Evolutionary conservation across 1,139 yeast species (phyloP).

Genomic region (Kluyveromyces marxianus): DNA sequence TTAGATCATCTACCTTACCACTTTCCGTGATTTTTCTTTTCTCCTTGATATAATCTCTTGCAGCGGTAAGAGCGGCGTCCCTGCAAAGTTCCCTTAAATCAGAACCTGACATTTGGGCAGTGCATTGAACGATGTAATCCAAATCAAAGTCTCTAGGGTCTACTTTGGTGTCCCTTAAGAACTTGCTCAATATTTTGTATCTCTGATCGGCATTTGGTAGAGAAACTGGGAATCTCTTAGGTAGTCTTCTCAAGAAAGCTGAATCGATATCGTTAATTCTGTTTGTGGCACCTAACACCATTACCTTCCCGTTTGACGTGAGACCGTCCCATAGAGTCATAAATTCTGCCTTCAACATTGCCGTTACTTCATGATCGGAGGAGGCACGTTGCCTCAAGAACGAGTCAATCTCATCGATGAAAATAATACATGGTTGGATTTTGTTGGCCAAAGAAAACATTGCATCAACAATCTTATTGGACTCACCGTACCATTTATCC

Average conservation of each 20-base stretch:
- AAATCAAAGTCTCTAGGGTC: constrained; percentile 53
- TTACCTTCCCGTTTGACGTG: constrained; percentile 61
- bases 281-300: constrained; percentile 94
- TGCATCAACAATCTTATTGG: constrained; percentile 90
- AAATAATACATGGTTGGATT: constrained; percentile 88
- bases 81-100: constrained; percentile 87
- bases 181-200: constrained; percentile 54
- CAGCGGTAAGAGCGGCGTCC: constrained; percentile 86
- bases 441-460: constrained; percentile 84
- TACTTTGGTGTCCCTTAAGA: constrained; percentile 57
- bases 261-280: constrained; percentile 85
- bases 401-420: constrained; percentile 94
- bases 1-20: constrained; percentile 3
- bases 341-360: constrained; percentile 91
- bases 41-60: constrained; percentile 67
- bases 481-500: constrained; percentile 99
- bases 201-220: constrained; percentile 70
- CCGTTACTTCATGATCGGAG: constrained; percentile 91
- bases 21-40: constrained; percentile 21
- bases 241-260: constrained; percentile 89
- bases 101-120: constrained; percentile 82
- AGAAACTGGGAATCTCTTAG: constrained; percentile 76
- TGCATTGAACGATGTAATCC: constrained; percentile 49
- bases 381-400: constrained; percentile 81
- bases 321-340: constrained; percentile 98